A percentile compares a stretch with the other conserved stretches of the same genome.
Conservation (phyloP, 441 rosid species). For the Jatropha multifida region DNA sequence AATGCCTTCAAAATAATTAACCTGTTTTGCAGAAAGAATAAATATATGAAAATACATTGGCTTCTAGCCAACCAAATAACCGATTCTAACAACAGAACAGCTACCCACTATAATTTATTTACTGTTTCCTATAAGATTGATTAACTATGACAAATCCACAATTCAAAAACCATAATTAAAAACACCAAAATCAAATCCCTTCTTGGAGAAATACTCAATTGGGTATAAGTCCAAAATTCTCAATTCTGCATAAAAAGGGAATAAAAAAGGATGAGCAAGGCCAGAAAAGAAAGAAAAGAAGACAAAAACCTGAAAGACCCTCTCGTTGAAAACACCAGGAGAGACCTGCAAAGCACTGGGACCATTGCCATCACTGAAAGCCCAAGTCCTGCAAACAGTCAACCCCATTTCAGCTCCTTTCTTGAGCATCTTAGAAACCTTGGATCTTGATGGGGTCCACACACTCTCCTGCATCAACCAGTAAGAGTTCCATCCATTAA, state of each 20-base stretch:
- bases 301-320: conserved; percentile 36
- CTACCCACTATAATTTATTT: neutral
- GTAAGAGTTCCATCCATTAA: conserved; percentile 48
- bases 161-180: neutral
- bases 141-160: neutral
- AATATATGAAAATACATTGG: neutral
- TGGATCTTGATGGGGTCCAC: conserved; percentile 30
- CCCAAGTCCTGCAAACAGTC: conserved; percentile 60
- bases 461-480: conserved; percentile 44
- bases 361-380: conserved; percentile 46
- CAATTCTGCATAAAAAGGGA: neutral
- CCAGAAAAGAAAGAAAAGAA: neutral
- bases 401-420: conserved; percentile 43
- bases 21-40: neutral
- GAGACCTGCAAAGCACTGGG: conserved; percentile 40
- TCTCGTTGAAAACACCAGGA: conserved; percentile 44
- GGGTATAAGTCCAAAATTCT: neutral
- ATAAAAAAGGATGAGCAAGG: neutral
- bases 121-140: neutral
- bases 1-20: neutral
- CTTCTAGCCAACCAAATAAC: neutral
- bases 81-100: too few relatives aligned
- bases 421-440: conserved; percentile 36
- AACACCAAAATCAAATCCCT: neutral
- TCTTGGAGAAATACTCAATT: neutral